Evolutionary conservation across 768 basidiomycete genomes (phyloP).

Genomic region (Suillus discolor): DNA sequence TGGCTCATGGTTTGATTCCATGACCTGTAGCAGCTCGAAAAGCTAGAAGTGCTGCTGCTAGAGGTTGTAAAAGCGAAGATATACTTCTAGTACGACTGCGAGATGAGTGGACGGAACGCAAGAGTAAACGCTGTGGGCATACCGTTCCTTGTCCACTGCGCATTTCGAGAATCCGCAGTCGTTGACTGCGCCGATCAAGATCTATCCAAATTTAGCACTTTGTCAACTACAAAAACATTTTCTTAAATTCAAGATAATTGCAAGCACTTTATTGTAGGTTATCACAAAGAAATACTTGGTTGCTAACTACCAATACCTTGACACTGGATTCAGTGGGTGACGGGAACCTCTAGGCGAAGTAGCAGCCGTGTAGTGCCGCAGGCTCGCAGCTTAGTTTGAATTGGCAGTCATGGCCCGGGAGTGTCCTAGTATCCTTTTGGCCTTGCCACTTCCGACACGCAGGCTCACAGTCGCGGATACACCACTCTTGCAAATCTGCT

Average conservation of each 20-base stretch:
- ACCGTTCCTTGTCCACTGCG: conserved; percentile 16
- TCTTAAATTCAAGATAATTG: not conserved
- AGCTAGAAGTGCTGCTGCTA: conserved; percentile 4
- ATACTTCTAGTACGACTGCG: conserved; percentile 2
- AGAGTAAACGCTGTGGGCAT: conserved; percentile 10
- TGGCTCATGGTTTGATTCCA: conserved; percentile 33
- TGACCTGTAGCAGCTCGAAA: conserved; percentile 16
- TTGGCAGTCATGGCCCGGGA: too few relatives aligned
- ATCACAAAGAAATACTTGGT: too few relatives aligned
- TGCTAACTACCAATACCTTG: not conserved
- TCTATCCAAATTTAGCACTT: conserved; percentile 24
- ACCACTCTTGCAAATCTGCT: not conserved
- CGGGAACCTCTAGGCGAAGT: too few relatives aligned
- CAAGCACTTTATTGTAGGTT: too few relatives aligned
- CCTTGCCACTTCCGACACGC: too few relatives aligned
- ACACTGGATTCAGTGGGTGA: not conserved
- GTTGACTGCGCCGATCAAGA: conserved; percentile 36
- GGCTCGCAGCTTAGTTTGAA: too few relatives aligned
- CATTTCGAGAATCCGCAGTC: conserved; percentile 35
- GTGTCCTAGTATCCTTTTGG: too few relatives aligned
- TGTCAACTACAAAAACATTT: not conserved
- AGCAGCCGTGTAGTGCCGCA: too few relatives aligned
- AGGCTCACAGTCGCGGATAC: too few relatives aligned
- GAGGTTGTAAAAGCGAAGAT: not conserved
- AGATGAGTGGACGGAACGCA: conserved; percentile 9